Conservation (phyloP, 129 eudicot species). For the Dittrichia graveolens region DNA sequence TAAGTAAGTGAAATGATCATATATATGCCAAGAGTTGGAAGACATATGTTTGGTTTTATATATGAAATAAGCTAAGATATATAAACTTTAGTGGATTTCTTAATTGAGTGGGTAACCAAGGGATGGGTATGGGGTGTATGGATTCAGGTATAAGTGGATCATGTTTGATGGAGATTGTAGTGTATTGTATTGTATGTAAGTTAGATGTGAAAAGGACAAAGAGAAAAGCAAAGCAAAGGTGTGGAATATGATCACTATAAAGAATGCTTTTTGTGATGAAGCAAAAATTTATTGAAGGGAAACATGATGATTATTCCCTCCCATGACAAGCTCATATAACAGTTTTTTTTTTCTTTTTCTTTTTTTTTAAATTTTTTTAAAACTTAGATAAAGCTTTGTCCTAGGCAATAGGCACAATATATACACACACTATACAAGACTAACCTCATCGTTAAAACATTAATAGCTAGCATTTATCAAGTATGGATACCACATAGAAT, state of each 20-base stretch:
- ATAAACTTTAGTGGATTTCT: constrained; percentile 34
- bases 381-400: no score
- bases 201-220: constrained; percentile 37
- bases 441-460: no score
- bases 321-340: constrained; percentile 27
- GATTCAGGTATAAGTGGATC: constrained; percentile 21
- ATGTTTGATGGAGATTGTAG: constrained; percentile 25
- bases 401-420: constrained; percentile 12
- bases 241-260: constrained; percentile 34
- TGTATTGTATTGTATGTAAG: constrained; percentile 26
- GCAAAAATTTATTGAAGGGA: constrained; percentile 28
- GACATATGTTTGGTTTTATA: constrained; percentile 34
- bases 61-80: constrained; percentile 21
- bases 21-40: constrained; percentile 11
- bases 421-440: no score
- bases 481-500: no score
- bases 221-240: constrained; percentile 25
- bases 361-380: no score
- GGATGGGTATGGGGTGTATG: constrained; percentile 22
- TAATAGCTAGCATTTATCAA: no score
- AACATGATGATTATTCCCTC: constrained; percentile 34
- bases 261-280: constrained; percentile 27
- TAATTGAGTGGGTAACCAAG: constrained; percentile 36
- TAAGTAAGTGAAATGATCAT: constrained; percentile 12
- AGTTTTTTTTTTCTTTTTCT: neutral